Evolutionary conservation across 1,139 yeast genomes (phyloP).

Genomic region (Casaregolazyma suthepensis): DNA sequence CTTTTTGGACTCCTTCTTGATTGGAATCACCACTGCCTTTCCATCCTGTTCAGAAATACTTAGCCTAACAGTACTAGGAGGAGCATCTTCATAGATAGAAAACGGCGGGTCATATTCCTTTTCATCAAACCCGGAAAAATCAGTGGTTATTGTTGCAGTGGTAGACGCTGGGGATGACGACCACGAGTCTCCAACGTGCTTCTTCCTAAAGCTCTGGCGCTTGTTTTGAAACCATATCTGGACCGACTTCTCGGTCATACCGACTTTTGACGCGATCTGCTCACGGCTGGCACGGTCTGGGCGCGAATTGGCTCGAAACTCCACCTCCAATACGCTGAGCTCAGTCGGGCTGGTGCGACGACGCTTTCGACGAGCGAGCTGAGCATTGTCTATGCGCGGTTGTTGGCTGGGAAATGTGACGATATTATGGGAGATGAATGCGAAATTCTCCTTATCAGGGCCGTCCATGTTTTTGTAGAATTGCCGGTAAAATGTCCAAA

Average conservation of each 20-base stretch:
- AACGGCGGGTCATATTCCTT: neutral
- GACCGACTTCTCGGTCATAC: slow-evolving; percentile 94
- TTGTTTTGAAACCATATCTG: slow-evolving; percentile 98
- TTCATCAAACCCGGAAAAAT: neutral
- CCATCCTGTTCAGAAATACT: slow-evolving; percentile 10
- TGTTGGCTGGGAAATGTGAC: slow-evolving; percentile 78
- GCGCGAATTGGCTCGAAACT: slow-evolving; percentile 68
- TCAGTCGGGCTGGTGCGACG: slow-evolving; percentile 92
- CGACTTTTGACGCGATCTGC: slow-evolving; percentile 69
- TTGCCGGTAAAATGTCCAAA: neutral
- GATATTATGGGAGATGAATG: slow-evolving; percentile 79
- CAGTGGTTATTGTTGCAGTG: neutral
- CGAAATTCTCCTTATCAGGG: slow-evolving; percentile 34
- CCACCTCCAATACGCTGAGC: slow-evolving; percentile 68
- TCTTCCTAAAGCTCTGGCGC: slow-evolving; percentile 74
- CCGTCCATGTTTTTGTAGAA: slow-evolving; percentile 1
- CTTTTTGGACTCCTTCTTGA: neutral
- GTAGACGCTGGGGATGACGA: neutral
- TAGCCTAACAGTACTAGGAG: neutral
- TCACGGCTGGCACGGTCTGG: slow-evolving; percentile 74
- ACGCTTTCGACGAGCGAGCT: slow-evolving; percentile 85
- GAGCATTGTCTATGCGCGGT: slow-evolving; percentile 83
- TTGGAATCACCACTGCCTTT: slow-evolving; percentile 7
- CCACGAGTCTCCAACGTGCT: slow-evolving; percentile 12
- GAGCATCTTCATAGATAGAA: slow-evolving; percentile 1